Conservation (phyloP, 208 protist species). For the Wallacemonas sp. region DNA sequence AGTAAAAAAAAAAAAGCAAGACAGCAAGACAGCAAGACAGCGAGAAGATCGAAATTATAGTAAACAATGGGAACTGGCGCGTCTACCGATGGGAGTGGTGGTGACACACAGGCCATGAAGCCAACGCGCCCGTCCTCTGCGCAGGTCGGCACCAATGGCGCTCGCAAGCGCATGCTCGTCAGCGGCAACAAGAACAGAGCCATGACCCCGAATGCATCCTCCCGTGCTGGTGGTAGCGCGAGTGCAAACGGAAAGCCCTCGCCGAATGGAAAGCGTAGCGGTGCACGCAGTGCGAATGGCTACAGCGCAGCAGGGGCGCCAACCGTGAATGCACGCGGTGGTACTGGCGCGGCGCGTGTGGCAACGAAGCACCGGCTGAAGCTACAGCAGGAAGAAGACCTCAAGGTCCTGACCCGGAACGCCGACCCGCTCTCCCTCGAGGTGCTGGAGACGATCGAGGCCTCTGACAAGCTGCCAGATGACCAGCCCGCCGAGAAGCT, state of each 20-base stretch:
- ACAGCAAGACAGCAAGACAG: too few species aligned
- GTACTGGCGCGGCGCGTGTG: not conserved
- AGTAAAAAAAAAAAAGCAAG: too few species aligned
- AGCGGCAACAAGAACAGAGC: constrained; percentile 22
- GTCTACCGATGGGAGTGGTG: constrained; percentile 14
- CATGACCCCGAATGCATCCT: constrained; percentile 7
- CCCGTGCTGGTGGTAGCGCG: not conserved
- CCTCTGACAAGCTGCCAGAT: constrained; percentile 49
- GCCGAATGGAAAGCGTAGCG: not conserved
- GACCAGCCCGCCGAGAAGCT: constrained; percentile 45
- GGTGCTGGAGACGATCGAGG: constrained; percentile 60
- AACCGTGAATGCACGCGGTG: too few species aligned
- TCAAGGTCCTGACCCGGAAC: constrained; percentile 38
- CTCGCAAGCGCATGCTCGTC: constrained; percentile 25
- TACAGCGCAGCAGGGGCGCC: not conserved
- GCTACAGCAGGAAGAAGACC: constrained; percentile 36
- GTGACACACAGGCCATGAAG: constrained; percentile 2
- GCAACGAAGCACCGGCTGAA: constrained; percentile 11
- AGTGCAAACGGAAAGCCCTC: not conserved
- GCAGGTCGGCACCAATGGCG: constrained; percentile 7
- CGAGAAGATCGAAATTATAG: too few species aligned
- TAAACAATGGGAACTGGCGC: constrained; percentile 28
- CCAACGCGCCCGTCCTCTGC: constrained; percentile 4
- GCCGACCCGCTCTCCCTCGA: constrained; percentile 58
- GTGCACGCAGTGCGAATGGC: not conserved